Percentiles rank a stretch among this genome's conserved stretches.
Conservation (phyloP, 352 stramenopile genomes). For the Halophytophthora polymorphica region DNA sequence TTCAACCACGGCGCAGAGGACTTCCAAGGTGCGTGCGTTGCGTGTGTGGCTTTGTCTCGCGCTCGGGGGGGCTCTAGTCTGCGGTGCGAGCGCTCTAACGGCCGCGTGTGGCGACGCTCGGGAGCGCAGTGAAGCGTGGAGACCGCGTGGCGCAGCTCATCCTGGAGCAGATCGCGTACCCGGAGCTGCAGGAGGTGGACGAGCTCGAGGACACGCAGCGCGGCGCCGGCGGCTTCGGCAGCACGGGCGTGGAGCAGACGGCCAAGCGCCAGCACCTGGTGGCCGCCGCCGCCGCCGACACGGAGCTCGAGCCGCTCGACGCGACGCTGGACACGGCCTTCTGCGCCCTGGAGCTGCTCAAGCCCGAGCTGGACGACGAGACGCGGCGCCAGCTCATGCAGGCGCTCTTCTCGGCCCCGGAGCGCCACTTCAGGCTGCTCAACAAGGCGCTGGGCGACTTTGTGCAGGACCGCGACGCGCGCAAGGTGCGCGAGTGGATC, state of each 20-base stretch:
- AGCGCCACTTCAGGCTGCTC: constrained; percentile 57
- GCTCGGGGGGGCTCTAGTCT: too few relatives aligned
- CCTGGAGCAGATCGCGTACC: constrained; percentile 93
- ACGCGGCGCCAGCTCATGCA: constrained; percentile 54
- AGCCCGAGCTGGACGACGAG: constrained; percentile 44
- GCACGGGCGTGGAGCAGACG: constrained; percentile 83
- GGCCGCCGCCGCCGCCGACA: constrained; percentile 5
- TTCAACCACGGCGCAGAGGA: constrained; percentile 97
- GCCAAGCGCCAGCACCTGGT: constrained; percentile 45
- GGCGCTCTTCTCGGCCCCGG: constrained; percentile 46
- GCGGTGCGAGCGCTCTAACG: too few relatives aligned
- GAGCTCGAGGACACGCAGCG: constrained; percentile 95
- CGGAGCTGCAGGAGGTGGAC: constrained; percentile 88
- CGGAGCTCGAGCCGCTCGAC: constrained; percentile 3
- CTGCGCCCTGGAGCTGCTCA: constrained; percentile 45
- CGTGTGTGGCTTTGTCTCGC: too few relatives aligned
- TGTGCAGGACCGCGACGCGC: constrained; percentile 29
- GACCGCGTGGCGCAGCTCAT: constrained; percentile 98
- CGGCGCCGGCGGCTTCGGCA: constrained; percentile 95
- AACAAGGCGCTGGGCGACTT: constrained; percentile 46
- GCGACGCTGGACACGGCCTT: constrained; percentile 27
- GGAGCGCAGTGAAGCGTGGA: constrained; percentile 78
- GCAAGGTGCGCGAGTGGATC: constrained; percentile 68
- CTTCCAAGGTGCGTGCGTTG: constrained; percentile 83
- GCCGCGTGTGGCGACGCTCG: too few relatives aligned